phyloP scores from a whole-genome alignment of 352 stramenopile species.

The Phytophthora boehmeriae region DNA sequence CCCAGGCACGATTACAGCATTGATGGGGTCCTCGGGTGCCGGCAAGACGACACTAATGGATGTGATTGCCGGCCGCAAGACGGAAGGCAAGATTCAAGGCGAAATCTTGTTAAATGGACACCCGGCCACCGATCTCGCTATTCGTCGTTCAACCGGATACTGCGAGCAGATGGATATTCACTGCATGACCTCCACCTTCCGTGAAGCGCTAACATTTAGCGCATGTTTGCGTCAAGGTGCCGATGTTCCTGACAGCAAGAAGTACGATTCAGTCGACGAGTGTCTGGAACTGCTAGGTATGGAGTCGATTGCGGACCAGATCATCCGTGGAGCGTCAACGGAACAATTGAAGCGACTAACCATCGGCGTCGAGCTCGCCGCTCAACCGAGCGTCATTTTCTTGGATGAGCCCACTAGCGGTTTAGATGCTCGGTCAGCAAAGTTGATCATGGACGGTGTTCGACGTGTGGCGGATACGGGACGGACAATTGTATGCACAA shows the following conservation, averaged over 20 bases:
- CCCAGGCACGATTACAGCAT: neutral
- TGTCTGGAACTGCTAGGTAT: constrained; percentile 19
- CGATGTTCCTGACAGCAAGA: constrained; percentile 13
- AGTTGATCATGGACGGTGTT: constrained; percentile 70
- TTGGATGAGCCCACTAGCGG: constrained; percentile 66
- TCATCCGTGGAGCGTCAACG: constrained; percentile 21
- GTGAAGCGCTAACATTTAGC: constrained; percentile 54
- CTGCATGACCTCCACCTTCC: constrained; percentile 80
- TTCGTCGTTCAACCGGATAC: constrained; percentile 48
- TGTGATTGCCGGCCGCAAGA: constrained; percentile 1
- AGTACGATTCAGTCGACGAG: constrained; percentile 21
- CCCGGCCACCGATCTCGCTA: constrained; percentile 36
- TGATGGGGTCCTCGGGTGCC: neutral
- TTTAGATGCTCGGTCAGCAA: constrained; percentile 71
- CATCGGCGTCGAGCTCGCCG: constrained; percentile 58
- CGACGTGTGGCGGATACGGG: constrained; percentile 66
- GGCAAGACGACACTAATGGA: constrained; percentile 2
- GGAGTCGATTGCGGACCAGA: constrained; percentile 20
- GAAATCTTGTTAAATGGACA: constrained; percentile 20
- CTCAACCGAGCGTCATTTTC: constrained; percentile 72
- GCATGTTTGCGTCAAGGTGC: constrained; percentile 30
- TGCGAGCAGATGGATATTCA: constrained; percentile 87
- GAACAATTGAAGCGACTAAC: constrained; percentile 41
- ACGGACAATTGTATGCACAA: constrained; percentile 81
- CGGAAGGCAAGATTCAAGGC: neutral